Conservation (phyloP, 441 rosid species). For the Francoa sonchifolia region DNA sequence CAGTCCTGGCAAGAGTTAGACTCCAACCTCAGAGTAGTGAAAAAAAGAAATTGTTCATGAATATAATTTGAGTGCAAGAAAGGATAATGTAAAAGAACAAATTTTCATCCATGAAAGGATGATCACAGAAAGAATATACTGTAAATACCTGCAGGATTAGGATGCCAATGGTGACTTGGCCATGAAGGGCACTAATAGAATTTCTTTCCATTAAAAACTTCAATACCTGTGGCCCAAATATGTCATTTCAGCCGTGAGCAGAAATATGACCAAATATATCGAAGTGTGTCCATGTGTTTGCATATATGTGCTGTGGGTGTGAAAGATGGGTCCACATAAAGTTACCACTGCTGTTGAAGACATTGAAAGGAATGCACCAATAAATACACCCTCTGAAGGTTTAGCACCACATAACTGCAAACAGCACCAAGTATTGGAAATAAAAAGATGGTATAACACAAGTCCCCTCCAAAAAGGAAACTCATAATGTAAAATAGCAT, state of each 20-base stretch:
- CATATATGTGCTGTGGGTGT: background rate
- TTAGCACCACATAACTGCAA: slow-evolving; percentile 20
- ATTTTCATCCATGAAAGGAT: too few relatives aligned
- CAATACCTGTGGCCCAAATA: slow-evolving; percentile 50
- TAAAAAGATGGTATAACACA: too few relatives aligned
- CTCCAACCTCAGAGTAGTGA: too few relatives aligned
- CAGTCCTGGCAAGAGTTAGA: slow-evolving; percentile 50
- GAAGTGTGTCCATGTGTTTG: background rate
- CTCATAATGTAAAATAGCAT: too few relatives aligned
- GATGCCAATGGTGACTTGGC: slow-evolving; percentile 91
- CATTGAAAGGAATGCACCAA: slow-evolving; percentile 24
- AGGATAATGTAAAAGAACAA: too few relatives aligned
- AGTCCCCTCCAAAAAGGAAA: too few relatives aligned
- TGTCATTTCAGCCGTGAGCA: too few relatives aligned
- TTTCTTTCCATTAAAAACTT: slow-evolving; percentile 93
- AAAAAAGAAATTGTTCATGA: too few relatives aligned
- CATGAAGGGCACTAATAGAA: slow-evolving; percentile 78
- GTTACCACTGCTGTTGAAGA: slow-evolving; percentile 14
- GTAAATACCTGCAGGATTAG: slow-evolving; percentile 85
- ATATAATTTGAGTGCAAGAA: too few relatives aligned
- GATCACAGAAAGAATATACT: too few relatives aligned
- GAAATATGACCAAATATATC: too few relatives aligned
- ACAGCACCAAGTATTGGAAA: background rate
- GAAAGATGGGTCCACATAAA: background rate
- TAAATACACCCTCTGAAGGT: slow-evolving; percentile 21